Percentiles rank a stretch among this genome's conserved stretches.
phyloP scores from a whole-genome alignment of 2,329 filamentous ascomycete species.

The Ceratocystis cacaofunesta region DNA sequence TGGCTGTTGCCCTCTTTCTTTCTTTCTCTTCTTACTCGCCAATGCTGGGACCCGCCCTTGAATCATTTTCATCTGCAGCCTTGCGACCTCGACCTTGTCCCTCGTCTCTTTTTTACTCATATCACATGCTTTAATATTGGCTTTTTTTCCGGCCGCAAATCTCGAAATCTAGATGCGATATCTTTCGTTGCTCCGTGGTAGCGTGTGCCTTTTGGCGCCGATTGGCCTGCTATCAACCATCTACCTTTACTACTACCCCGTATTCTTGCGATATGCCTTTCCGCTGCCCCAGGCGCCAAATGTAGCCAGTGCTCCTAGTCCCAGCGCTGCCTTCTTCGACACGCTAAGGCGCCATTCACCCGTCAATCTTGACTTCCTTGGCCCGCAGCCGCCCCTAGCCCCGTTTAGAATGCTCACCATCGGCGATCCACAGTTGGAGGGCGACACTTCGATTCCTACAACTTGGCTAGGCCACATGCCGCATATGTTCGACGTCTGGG shows the following conservation, averaged over 20 bases:
- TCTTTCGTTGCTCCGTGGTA: constrained; percentile 41
- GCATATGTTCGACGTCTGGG: constrained; percentile 33
- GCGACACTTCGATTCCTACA: constrained; percentile 66
- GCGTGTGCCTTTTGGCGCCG: constrained; percentile 34
- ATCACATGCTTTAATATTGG: neutral
- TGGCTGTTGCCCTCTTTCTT: neutral
- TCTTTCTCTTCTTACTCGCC: neutral
- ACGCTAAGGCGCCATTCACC: constrained; percentile 15
- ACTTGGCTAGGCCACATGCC: constrained; percentile 38
- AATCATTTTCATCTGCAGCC: neutral
- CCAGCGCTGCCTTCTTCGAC: constrained; percentile 16
- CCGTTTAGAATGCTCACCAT: constrained; percentile 79
- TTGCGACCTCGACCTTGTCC: neutral
- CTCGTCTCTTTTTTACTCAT: neutral
- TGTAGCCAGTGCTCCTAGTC: constrained; percentile 12
- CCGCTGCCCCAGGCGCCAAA: constrained; percentile 34
- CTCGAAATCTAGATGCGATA: constrained; percentile 24
- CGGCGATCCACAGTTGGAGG: constrained; percentile 86
- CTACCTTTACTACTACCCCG: constrained; percentile 79
- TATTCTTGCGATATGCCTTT: constrained; percentile 69
- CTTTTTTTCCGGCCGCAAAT: neutral
- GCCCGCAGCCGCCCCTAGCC: constrained; percentile 28
- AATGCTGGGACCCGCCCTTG: neutral
- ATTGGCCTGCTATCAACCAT: constrained; percentile 54
- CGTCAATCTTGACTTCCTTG: constrained; percentile 1